Evolutionary conservation across 768 basidiomycete genomes (phyloP).

Genomic region (Boletus reticulatus): DNA sequence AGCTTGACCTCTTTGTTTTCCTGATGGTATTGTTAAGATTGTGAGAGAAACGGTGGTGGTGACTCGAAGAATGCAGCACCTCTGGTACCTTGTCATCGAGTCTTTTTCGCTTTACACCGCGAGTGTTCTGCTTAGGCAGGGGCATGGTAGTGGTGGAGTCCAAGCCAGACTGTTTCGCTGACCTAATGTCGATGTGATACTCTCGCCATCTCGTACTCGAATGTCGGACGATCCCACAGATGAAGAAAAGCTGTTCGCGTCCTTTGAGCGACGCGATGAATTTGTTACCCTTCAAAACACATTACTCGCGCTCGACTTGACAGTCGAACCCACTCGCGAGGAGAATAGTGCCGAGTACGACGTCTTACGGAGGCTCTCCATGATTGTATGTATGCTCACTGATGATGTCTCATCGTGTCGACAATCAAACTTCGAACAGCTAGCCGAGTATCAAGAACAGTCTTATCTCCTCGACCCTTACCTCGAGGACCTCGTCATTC

Average conservation of each 20-base stretch:
- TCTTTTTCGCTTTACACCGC: constrained; percentile 46
- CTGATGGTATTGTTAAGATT: constrained; percentile 17
- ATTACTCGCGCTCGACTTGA: constrained; percentile 50
- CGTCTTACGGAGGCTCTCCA: constrained; percentile 41
- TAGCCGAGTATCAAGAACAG: constrained; percentile 90
- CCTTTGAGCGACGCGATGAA: constrained; percentile 63
- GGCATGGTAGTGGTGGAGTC: constrained; percentile 1
- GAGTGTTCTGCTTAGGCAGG: constrained; percentile 1
- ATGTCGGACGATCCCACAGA: constrained; percentile 39
- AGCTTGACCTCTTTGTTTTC: constrained; percentile 45
- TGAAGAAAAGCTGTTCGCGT: constrained; percentile 48
- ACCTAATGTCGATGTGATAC: constrained; percentile 13
- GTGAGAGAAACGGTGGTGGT: neutral
- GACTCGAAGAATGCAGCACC: constrained; percentile 3
- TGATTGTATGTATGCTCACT: constrained; percentile 46
- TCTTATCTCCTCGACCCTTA: constrained; percentile 89
- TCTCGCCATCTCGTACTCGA: neutral
- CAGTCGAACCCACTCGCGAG: constrained; percentile 39
- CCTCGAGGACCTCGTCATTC: constrained; percentile 74
- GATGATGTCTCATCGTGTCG: neutral
- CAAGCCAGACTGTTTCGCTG: constrained; percentile 5
- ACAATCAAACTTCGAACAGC: constrained; percentile 41
- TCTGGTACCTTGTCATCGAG: constrained; percentile 35
- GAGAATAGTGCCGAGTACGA: constrained; percentile 43
- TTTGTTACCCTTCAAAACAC: constrained; percentile 50